Evolutionary conservation across 352 stramenopile genomes (phyloP), one percentile per base, ranked within the genome.

Genomic region (Phytophthora constricta): DNA sequence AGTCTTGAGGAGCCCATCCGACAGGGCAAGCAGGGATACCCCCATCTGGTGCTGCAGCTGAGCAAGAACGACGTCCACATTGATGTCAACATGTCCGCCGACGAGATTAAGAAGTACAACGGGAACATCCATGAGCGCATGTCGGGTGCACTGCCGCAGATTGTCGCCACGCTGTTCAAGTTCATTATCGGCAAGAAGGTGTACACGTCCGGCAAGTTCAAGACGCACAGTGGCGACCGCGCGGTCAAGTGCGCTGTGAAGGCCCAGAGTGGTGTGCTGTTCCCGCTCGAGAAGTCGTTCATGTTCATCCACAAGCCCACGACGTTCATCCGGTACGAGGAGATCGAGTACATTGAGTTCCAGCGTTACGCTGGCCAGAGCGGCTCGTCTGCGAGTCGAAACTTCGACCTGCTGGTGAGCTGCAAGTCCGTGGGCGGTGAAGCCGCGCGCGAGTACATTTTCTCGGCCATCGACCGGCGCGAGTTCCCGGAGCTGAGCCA

Each of bases 221-320:
- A 91, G 80, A 96, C 84, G 10, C 85, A 93, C 76, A 91, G 76
- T 52, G 91, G 88, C 53, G 87, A 95, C 58, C 87, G 93, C 41
- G 89, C 83, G 8, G 84, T 98, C 62, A 96, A 96, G 56, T 98
- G 92, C 60, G 86, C 92, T 34, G 79, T 98, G 50, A 98, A 97
- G 51, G 97, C 97, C 23, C 98, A 98, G 74, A 97, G 97, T 65
- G 98, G 98, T 23, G 87, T 98, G 58, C 82, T 99, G 13, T 99
- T 99, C 75, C 97, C 97, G 28, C 79, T 99, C 14, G 96, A 99
- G 65, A 99, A 97, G 80, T 98, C 96, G 69, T 99, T 99, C 79
- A 98, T 99, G 82, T 99, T 99, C 73, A 99, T 99, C 71, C 97
- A 99, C 87, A 99, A 99, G 77, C 98, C 98, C 22, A 98, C 97